Conservation (phyloP, 805 yeast species). For the Spencermartinsiella europaea region DNA sequence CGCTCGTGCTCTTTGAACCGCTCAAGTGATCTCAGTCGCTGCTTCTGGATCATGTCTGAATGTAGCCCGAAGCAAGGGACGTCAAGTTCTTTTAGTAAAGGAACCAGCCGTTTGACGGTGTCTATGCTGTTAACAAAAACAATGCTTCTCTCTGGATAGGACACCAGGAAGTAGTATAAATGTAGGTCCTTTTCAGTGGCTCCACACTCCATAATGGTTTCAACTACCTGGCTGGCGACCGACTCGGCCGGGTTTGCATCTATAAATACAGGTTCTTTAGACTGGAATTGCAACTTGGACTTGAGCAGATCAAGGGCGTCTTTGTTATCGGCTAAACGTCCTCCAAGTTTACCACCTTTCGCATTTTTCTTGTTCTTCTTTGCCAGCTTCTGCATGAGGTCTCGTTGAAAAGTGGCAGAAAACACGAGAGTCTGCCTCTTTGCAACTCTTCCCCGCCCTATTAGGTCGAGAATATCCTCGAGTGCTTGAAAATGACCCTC, state of each 20-base stretch:
- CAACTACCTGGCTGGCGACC: conserved; percentile 69
- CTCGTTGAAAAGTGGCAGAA: conserved; percentile 87
- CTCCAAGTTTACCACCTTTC: conserved; percentile 21
- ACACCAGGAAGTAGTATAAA: conserved; percentile 76
- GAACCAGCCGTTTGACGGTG: conserved; percentile 80
- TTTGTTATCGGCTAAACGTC: conserved; percentile 31
- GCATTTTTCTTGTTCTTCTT: conserved; percentile 32
- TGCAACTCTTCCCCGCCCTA: conserved; percentile 43
- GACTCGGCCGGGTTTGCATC: conserved; percentile 85
- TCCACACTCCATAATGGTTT: conserved; percentile 87
- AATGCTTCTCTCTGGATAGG: conserved; percentile 84
- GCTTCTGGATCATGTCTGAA: conserved; percentile 93
- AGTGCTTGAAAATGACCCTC: conserved; percentile 96
- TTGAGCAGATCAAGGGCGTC: conserved; percentile 63
- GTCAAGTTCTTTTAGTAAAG: conserved; percentile 63
- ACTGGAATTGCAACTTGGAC: conserved; percentile 65
- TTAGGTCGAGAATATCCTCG: conserved; percentile 66
- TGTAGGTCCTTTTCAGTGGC: conserved; percentile 85
- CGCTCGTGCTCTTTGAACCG: conserved; percentile 50
- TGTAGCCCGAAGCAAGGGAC: conserved; percentile 72
- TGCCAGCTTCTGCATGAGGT: conserved; percentile 70
- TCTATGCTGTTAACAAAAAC: conserved; percentile 96
- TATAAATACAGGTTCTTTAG: conserved; percentile 59
- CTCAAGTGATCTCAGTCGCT: conserved; percentile 80
- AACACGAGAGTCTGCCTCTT: conserved; percentile 82